Conservation (phyloP, 805 yeast species). For the Candida vaughaniae region DNA sequence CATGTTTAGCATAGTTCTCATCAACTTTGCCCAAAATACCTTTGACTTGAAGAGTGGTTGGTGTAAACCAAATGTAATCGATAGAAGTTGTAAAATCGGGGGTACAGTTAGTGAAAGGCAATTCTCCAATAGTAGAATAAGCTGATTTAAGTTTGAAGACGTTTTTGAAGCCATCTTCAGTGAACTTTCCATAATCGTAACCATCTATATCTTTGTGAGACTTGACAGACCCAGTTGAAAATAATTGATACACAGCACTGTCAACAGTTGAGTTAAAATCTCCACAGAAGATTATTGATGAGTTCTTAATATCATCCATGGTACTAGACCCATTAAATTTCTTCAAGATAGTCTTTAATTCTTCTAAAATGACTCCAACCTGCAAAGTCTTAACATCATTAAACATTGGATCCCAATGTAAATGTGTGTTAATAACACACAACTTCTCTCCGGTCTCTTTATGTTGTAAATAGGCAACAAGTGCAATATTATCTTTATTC, state of each 20-base stretch:
- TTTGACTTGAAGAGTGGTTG: constrained; percentile 73
- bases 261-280: constrained; percentile 88
- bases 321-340: constrained; percentile 45
- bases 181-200: constrained; percentile 86
- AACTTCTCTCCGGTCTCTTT: constrained; percentile 67
- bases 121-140: constrained; percentile 79
- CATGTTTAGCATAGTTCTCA: constrained; percentile 66
- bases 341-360: constrained; percentile 66
- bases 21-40: constrained; percentile 88
- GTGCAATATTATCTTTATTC: constrained; percentile 92
- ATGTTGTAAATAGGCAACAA: constrained; percentile 73
- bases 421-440: constrained; percentile 84
- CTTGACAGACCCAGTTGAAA: constrained; percentile 77
- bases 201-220: constrained; percentile 81
- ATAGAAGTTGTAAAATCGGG: constrained; percentile 91
- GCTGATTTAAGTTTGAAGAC: constrained; percentile 80
- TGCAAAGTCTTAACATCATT: constrained; percentile 96
- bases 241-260: constrained; percentile 89
- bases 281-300: constrained; percentile 87
- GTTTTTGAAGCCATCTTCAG: constrained; percentile 85
- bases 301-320: constrained; percentile 52
- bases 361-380: constrained; percentile 88
- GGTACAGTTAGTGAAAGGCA: constrained; percentile 92
- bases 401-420: constrained; percentile 97
- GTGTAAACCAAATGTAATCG: constrained; percentile 95